phyloP scores from a whole-genome alignment of 1,284 basidiomycete genomes.

The Boletus sp. region DNA sequence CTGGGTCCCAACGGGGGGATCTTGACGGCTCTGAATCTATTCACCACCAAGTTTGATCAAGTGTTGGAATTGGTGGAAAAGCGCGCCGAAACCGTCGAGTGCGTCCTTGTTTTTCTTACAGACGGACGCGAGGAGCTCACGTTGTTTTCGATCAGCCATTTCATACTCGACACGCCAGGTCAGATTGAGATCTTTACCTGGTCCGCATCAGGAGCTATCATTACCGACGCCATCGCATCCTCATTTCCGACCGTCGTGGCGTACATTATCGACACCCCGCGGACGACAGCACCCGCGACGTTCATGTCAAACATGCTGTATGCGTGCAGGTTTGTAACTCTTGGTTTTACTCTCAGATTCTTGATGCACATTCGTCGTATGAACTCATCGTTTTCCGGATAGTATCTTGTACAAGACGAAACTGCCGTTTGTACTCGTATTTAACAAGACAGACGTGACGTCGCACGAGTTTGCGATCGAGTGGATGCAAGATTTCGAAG shows the following conservation, averaged over 20 bases:
- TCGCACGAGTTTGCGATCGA: constrained; percentile 89
- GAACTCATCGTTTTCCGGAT: neutral
- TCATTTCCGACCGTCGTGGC: constrained; percentile 92
- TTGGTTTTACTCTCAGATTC: neutral
- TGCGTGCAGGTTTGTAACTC: constrained; percentile 80
- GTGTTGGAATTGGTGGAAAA: constrained; percentile 92
- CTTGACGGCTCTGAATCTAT: constrained; percentile 93
- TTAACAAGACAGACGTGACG: constrained; percentile 97
- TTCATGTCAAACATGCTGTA: constrained; percentile 99
- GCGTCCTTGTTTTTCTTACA: constrained; percentile 32
- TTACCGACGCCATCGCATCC: constrained; percentile 95
- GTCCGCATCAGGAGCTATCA: constrained; percentile 98
- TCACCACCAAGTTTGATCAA: constrained; percentile 99
- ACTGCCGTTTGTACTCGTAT: constrained; percentile 94
- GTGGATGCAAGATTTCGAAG: constrained; percentile 99
- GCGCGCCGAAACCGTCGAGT: constrained; percentile 85
- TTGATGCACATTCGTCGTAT: neutral
- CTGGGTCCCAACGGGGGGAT: constrained; percentile 98
- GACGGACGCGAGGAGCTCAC: neutral
- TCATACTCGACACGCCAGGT: constrained; percentile 95
- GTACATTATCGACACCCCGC: constrained; percentile 96
- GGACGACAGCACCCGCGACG: constrained; percentile 92
- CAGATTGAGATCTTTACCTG: constrained; percentile 99
- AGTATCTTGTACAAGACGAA: constrained; percentile 99
- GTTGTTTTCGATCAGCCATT: constrained; percentile 54